These are phyloP conservation scores for Didymella arachidicola DNA, from an alignment of 2,329 filamentous ascomycete genomes.

Conservation along the genomic window DNA sequence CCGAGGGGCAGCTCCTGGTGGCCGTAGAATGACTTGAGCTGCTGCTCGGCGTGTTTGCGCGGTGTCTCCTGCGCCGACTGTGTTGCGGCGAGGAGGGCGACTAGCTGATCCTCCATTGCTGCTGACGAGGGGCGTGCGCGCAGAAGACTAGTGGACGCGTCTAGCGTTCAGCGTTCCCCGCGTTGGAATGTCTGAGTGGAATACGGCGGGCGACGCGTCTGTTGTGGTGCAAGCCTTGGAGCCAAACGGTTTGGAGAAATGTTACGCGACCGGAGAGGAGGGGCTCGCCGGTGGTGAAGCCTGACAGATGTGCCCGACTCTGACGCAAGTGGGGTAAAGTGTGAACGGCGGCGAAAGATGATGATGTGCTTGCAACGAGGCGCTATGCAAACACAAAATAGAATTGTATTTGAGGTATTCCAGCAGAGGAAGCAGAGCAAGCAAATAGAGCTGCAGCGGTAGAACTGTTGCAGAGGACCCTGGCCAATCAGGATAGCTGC, in stretches of 20 bases:
- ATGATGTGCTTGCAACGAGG: constrained; percentile 10
- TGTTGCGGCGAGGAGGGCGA: constrained; percentile 85
- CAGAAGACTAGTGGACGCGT: constrained; percentile 39
- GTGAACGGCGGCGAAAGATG: constrained; percentile 3
- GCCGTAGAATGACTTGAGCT: constrained; percentile 74
- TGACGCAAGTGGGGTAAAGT: constrained; percentile 13
- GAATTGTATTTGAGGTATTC: neutral
- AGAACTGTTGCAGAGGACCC: constrained; percentile 2
- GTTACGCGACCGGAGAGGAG: constrained; percentile 38
- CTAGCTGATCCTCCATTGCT: constrained; percentile 88
- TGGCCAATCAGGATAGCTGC: constrained; percentile 16
- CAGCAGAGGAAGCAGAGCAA: constrained; percentile 2
- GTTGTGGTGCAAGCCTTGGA: constrained; percentile 32
- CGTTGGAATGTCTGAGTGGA: constrained; percentile 19
- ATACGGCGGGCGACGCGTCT: constrained; percentile 30
- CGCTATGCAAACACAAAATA: constrained; percentile 8
- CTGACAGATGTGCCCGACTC: constrained; percentile 12
- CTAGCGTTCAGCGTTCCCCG: constrained; percentile 42
- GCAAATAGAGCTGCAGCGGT: constrained; percentile 1
- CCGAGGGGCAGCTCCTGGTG: constrained; percentile 77
- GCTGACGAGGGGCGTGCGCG: constrained; percentile 33
- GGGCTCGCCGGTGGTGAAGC: constrained; percentile 32
- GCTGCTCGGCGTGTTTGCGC: constrained; percentile 85
- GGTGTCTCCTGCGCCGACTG: constrained; percentile 78
- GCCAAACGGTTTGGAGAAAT: constrained; percentile 24